These are phyloP conservation scores for Xylaria sp. DNA, from an alignment of 2,329 filamentous ascomycete species.

Conservation along the genomic window DNA sequence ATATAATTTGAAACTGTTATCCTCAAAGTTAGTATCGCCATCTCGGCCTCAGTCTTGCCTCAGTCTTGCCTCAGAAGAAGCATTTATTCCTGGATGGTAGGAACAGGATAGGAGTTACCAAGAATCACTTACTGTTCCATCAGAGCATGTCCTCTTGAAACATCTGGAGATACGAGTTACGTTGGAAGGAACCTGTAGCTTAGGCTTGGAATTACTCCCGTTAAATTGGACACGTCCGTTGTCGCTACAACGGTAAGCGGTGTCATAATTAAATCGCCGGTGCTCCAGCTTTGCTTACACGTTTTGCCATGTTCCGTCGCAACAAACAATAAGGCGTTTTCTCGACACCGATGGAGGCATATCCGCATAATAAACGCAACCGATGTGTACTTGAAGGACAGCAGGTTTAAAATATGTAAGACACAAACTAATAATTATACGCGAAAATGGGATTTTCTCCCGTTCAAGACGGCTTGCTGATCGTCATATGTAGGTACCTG, in stretches of 20 bases:
- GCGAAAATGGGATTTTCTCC: neutral
- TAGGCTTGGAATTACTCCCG: constrained; percentile 52
- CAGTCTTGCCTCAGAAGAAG: neutral
- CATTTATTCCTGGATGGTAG: too few relatives aligned
- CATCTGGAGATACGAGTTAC: constrained; percentile 69
- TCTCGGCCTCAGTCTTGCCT: neutral
- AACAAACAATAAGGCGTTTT: constrained; percentile 63
- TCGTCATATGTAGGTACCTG: neutral
- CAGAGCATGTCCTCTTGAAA: constrained; percentile 61
- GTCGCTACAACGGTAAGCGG: constrained; percentile 50
- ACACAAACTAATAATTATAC: neutral
- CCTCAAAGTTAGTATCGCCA: neutral
- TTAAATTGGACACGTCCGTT: constrained; percentile 57
- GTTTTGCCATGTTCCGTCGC: constrained; percentile 66
- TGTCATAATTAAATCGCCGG: neutral
- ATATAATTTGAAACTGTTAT: constrained; percentile 62
- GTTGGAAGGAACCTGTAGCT: constrained; percentile 65
- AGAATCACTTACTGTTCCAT: constrained; percentile 52
- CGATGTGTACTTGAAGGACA: neutral
- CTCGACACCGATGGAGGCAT: constrained; percentile 37
- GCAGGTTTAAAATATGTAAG: neutral
- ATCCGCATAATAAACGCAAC: neutral
- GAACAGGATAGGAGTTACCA: too few relatives aligned
- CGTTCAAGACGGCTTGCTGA: neutral
- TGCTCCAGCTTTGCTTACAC: constrained; percentile 45